Evolutionary conservation across 257 asterid species (phyloP).

Genomic region (Eucommia ulmoides): DNA sequence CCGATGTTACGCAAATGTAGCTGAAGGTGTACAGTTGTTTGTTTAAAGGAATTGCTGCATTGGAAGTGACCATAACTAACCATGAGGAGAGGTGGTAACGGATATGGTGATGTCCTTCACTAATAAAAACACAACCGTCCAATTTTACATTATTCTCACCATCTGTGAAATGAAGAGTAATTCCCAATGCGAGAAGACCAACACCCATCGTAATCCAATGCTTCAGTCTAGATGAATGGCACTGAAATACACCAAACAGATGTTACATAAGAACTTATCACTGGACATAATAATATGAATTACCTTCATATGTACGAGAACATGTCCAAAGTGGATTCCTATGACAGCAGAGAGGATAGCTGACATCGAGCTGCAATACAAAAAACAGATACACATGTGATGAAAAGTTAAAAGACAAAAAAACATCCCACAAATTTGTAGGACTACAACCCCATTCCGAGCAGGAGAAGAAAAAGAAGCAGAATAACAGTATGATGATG

Average conservation of each 20-base stretch:
- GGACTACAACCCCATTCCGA: too few relatives aligned
- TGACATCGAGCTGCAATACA: constrained; percentile 57
- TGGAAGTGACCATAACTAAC: neutral
- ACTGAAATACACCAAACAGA: constrained; percentile 20
- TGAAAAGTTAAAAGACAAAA: too few relatives aligned
- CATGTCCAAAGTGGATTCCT: constrained; percentile 70
- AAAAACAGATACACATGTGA: too few relatives aligned
- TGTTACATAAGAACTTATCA: too few relatives aligned
- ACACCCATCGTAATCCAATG: constrained; percentile 51
- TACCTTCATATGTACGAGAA: constrained; percentile 55
- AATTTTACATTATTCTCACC: constrained; percentile 23
- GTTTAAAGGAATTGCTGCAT: constrained; percentile 66
- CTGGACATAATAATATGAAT: neutral
- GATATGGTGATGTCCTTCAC: neutral
- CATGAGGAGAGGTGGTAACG: neutral
- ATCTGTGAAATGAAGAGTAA: constrained; percentile 45
- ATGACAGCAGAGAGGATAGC: constrained; percentile 57
- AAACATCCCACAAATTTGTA: too few relatives aligned
- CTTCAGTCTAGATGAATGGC: constrained; percentile 46
- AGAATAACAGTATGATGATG: too few relatives aligned
- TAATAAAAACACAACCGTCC: neutral
- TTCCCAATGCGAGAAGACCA: constrained; percentile 41
- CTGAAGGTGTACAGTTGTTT: constrained; percentile 69
- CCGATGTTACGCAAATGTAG: constrained; percentile 64
- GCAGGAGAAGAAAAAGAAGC: too few relatives aligned